Evolutionary conservation across 129 eudicot genomes (phyloP).

Genomic region (Dittrichia graveolens): DNA sequence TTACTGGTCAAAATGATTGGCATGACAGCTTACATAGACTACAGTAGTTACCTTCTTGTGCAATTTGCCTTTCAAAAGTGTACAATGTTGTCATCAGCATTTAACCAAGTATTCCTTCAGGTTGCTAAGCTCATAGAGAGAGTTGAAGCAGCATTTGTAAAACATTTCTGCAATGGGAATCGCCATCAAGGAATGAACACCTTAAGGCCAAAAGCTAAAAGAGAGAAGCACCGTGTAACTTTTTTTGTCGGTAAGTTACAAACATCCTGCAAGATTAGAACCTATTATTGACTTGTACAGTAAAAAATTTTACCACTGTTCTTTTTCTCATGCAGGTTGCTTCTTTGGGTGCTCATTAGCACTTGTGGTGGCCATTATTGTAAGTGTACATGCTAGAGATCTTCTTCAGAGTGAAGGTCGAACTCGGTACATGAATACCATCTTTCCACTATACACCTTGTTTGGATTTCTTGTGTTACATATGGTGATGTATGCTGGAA

Average conservation of each 20-base stretch:
- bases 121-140: constrained; percentile 54
- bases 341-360: constrained; percentile 72
- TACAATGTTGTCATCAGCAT: not conserved
- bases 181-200: constrained; percentile 55
- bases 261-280: not conserved
- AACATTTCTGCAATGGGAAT: constrained; percentile 58
- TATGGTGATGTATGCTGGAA: constrained; percentile 44
- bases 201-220: constrained; percentile 53
- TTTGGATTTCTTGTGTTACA: constrained; percentile 54
- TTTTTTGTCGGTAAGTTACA: constrained; percentile 48
- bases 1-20: too few relatives aligned
- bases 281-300: constrained; percentile 1
- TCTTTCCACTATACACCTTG: constrained; percentile 70
- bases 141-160: constrained; percentile 56
- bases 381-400: constrained; percentile 40
- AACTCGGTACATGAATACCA: constrained; percentile 56
- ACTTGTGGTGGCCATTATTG: constrained; percentile 50
- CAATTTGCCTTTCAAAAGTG: not conserved
- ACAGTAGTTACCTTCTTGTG: too few relatives aligned
- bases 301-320: not conserved
- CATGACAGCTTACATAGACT: too few relatives aligned
- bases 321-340: constrained; percentile 46
- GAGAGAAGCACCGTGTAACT: constrained; percentile 51
- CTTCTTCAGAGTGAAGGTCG: constrained; percentile 47
- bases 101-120: constrained; percentile 20